Evolutionary conservation across 202 grass and related monocot species (phyloP), one percentile per base, ranked within the genome.

Genomic region (Panicum hallii): DNA sequence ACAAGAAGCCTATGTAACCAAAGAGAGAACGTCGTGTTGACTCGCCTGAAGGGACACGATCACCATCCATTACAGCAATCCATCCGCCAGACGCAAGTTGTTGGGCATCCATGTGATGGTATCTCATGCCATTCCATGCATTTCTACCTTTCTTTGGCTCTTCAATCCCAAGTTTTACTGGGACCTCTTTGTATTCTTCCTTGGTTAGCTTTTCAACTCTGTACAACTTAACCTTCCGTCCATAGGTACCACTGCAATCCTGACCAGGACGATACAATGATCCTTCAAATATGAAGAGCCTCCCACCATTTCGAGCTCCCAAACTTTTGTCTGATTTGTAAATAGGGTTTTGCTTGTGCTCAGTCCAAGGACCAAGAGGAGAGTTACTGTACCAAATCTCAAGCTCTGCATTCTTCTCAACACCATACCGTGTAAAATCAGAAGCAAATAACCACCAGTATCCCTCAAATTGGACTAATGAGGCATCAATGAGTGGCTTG

Each of bases 11-110:
- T 50, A 89, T n/a, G 75, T 84, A 96, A 88, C 93, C 97, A 82
- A 89, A 49, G 79, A 96, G 22, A 83, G 86, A 81, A 23, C 93
- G 88, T 13, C 88, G 74, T 52, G 91, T 91, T 44, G 88, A 82
- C 83, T 99, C 93, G 11, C 97, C 97, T 76, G 97, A 99, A 92
- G 87, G 84, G 52, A 99, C 93, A 72, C 97, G 91, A 15, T 99
- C 97, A 53, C 97, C 97, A 91, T 99, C 97, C 91, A 99, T 92
- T 15, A 94, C 93, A 60, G 93, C 97, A 41, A 99, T 94, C 97
- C 97, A 99, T 74, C 88, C 80, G 88, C 97, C 93, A 19, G 90
- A 96, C 9, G 86, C 69, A 55, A 99, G 90, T 53, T 94, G 91
- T 69, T 87, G 97, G 9, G 72, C 61, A 84, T 99, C 97, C 52